Evolutionary conservation across 1,284 basidiomycete species (phyloP), one percentile per base, ranked within the genome.

Genomic region (Rhodotorula sp.): DNA sequence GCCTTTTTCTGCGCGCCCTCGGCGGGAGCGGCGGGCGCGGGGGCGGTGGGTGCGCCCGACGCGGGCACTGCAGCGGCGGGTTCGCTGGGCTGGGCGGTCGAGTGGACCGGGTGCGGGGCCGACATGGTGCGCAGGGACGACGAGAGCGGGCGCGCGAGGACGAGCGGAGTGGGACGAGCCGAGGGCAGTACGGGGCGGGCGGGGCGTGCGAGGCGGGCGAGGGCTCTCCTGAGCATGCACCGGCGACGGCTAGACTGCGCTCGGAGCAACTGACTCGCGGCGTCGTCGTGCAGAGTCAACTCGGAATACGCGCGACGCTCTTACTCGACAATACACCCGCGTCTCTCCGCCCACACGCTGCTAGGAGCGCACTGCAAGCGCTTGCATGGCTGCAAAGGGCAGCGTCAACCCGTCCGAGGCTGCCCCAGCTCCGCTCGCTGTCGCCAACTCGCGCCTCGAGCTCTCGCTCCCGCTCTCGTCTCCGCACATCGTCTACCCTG

Each of bases 31-130:
- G 64, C 58, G 27, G 66, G n/a, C 2, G 66, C 25, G 16, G 64
- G 19, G 17, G 60, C 34, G 19, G 57, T 59, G 56, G 66, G 62
- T 48, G 62, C 61, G 41, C 54, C 62, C 27, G 50, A 46, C 0
- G 61, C 52, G 5, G 64, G 56, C 42, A 60, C 23, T 19, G 48
- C 52, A 3, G 52, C 52, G 1, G 71, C 70, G 13, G 57, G 71
- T 57, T 68, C 55, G n/a, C 79, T 77, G 12, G 81, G 79, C n/a
- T 80, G 66, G 10, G 79, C 68, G 10, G 81, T 80, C 44, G 81
- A 81, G 13, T 78, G 70, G 27, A 82, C 79, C 52, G 82, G 82
- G 74, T 83, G 82, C 34, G 78, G 76, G 19, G 80, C 80, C 23
- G 80, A 63, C 68, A 70, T 74, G 46, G 44, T 57, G 48, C 2